Evolutionary conservation across 2,329 filamentous ascomycete species (phyloP), one percentile per base, ranked within the genome.

Genomic region (Penicillium olsonii): DNA sequence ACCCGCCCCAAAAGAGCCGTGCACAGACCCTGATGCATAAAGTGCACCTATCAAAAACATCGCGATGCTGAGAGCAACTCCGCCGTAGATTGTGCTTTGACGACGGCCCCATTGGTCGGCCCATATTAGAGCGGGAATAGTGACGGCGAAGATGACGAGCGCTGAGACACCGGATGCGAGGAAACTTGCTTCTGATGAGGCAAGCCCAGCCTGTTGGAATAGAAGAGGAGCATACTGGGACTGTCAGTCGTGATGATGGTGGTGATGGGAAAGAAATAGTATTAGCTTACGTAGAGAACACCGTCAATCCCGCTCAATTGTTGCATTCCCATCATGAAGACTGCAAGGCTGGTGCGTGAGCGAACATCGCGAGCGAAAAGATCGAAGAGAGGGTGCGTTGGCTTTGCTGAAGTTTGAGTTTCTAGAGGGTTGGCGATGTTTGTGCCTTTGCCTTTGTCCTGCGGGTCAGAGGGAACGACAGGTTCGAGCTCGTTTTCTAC

Each of bases 281-380:
- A n/a, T n/a, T n/a, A n/a, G n/a, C 75, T 62, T 61, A 81, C 80
- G 50, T 83, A 85, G 19, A 84, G 71, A 6, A 85, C 76, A 1
- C 79, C 83, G 55, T 86, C 83, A 42, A 86, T 85, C 0, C 84
- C 83, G 19, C 74, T 79, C 0, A 85, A 67, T 57, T 86, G 84
- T 24, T 81, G 75, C 74, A 84, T 81, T 2, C 72, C 77, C 61
- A 85, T 76, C 43, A 84, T 64, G 52, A 84, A 84, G 0, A 81
- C 69, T 0, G 76, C 81, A 22, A 85, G 65, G 0, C 74, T 63
- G 0, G 79, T 83, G 3, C 75, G 71, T 6, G 68, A 67, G 17
- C 78, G 73, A 15, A 77, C 77, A 10, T 74, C 72, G 39, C 69
- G 66, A 8, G 61, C 61, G 54, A 72, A 73, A 5, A 62, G 61